Evolutionary conservation across 805 yeast species (phyloP).

Genomic region (Grigorovia yakushimaensis): DNA sequence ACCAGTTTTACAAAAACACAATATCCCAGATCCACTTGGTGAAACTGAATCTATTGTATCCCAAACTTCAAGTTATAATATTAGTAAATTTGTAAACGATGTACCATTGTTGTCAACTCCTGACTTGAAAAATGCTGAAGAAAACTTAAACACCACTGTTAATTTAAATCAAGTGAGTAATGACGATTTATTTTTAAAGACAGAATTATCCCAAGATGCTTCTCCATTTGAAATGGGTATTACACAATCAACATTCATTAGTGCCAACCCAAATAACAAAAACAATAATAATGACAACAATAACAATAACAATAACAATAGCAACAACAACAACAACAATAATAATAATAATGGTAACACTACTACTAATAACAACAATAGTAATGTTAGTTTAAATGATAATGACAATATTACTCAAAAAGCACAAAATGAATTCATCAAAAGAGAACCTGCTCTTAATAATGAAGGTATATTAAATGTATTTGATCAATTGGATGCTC

Average conservation of each 20-base stretch:
- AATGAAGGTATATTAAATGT: constrained; percentile 56
- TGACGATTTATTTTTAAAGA: constrained; percentile 2
- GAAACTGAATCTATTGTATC: background rate
- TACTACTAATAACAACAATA: background rate
- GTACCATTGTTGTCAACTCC: background rate
- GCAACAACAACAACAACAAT: background rate
- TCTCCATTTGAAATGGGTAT: background rate
- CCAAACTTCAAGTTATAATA: background rate
- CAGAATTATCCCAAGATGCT: background rate
- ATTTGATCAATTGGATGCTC: constrained; percentile 76
- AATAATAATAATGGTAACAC: no score
- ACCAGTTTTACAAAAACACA: background rate
- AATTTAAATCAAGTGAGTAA: background rate
- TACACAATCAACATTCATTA: background rate
- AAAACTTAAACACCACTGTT: background rate
- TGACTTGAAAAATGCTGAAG: background rate
- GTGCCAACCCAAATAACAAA: background rate
- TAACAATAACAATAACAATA: background rate
- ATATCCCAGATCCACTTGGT: background rate
- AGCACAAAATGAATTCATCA: background rate
- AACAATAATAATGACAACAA: no score
- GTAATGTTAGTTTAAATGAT: background rate
- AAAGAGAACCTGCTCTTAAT: background rate
- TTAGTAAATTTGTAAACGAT: constrained; percentile 2
- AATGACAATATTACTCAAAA: background rate